Conservation (phyloP, 495 filamentous ascomycete species). For the Friedmanniomyces endolithicus region DNA sequence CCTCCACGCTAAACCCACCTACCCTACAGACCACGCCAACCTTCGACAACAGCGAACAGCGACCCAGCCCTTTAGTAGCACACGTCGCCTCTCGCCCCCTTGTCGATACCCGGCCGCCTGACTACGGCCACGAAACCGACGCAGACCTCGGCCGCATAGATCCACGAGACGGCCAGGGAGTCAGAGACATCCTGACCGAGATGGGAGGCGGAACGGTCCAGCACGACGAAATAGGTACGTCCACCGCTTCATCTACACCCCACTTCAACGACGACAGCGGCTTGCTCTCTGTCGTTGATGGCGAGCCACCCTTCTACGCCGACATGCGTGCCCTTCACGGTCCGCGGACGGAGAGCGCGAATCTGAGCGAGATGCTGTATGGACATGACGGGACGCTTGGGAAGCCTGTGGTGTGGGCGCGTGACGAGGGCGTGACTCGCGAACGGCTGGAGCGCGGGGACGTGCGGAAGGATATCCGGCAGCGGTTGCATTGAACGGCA, state of each 20-base stretch:
- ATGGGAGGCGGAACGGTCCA: neutral
- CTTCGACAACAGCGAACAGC: constrained; percentile 20
- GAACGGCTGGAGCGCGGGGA: neutral
- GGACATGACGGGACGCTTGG: constrained; percentile 7
- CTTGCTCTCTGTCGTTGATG: neutral
- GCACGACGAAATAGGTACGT: constrained; percentile 19
- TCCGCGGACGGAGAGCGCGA: neutral
- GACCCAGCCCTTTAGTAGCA: constrained; percentile 9
- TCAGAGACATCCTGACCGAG: constrained; percentile 16
- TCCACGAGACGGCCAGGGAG: constrained; percentile 15
- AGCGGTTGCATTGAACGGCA: neutral
- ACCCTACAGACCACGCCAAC: neutral
- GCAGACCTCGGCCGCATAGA: constrained; percentile 8
- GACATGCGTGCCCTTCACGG: neutral
- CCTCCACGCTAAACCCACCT: neutral
- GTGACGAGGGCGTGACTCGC: neutral
- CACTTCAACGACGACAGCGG: neutral
- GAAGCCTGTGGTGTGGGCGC: neutral
- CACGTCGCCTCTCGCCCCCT: neutral
- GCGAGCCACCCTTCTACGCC: neutral
- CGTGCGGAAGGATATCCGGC: neutral
- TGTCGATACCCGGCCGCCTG: constrained; percentile 14
- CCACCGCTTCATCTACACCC: neutral
- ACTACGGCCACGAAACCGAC: constrained; percentile 14
- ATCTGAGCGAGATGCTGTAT: constrained; percentile 7